phyloP scores from a whole-genome alignment of 441 rosid species.

The Eruca vesicaria region DNA sequence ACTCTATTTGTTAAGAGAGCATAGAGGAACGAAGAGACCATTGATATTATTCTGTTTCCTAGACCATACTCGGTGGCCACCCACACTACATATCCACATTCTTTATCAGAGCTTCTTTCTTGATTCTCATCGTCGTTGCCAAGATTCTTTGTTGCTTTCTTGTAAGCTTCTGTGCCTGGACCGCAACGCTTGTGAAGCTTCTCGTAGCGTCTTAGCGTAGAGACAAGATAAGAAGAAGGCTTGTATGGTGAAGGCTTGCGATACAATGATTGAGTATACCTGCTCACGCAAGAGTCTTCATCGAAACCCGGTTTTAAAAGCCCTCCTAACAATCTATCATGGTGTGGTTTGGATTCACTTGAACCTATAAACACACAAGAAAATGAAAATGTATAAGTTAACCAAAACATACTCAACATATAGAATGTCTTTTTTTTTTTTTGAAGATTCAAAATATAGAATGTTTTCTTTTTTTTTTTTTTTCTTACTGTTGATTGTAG shows the following conservation, averaged over 20 bases:
- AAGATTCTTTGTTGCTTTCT: constrained; percentile 41
- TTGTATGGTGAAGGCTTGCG: constrained; percentile 41
- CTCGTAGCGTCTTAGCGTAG: constrained; percentile 58
- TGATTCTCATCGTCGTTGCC: constrained; percentile 24
- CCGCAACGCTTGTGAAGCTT: constrained; percentile 58
- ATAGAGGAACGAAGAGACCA: constrained; percentile 64
- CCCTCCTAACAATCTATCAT: constrained; percentile 48
- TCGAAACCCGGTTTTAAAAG: constrained; percentile 47
- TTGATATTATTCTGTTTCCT: constrained; percentile 69
- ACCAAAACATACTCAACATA: not conserved
- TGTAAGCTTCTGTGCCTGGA: constrained; percentile 49
- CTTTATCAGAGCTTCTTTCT: constrained; percentile 22
- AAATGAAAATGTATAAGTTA: not conserved
- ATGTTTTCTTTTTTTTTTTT: not conserved
- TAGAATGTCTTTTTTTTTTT: not conserved
- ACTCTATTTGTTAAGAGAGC: constrained; percentile 69
- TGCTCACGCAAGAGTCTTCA: constrained; percentile 50
- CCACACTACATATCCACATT: constrained; percentile 72
- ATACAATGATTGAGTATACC: constrained; percentile 43
- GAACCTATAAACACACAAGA: constrained; percentile 3
- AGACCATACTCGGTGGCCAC: constrained; percentile 57
- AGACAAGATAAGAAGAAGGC: constrained; percentile 54
- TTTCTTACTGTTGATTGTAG: constrained; percentile 4
- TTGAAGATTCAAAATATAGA: too few species aligned
- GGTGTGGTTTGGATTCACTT: not conserved